Evolutionary conservation across 805 yeast species (phyloP).

Genomic region (Sugiyamaella qingdaonensis): DNA sequence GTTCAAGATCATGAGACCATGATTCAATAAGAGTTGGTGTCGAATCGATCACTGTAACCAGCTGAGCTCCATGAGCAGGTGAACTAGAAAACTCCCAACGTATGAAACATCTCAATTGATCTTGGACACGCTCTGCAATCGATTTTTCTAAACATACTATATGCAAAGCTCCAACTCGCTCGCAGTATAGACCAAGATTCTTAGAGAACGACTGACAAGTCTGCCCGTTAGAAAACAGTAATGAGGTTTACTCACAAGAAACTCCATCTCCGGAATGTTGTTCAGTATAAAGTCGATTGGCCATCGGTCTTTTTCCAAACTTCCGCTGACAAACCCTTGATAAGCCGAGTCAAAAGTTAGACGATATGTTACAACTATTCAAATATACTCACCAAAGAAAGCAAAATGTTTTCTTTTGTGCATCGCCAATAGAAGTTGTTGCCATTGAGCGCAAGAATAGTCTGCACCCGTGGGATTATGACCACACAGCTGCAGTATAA

Average conservation of each 20-base stretch:
- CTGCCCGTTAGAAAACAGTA: background rate
- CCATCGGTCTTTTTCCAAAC: conserved; percentile 73
- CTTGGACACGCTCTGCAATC: conserved; percentile 54
- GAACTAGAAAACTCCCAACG: conserved; percentile 88
- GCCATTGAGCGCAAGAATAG: conserved; percentile 81
- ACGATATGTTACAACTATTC: too few relatives aligned
- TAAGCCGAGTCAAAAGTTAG: conserved; percentile 72
- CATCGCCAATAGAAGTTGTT: conserved; percentile 54
- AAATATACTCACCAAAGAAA: conserved; percentile 38
- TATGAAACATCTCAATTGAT: conserved; percentile 70
- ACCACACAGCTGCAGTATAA: conserved; percentile 88
- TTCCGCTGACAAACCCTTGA: conserved; percentile 94
- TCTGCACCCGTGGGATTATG: conserved; percentile 97
- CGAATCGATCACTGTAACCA: conserved; percentile 69
- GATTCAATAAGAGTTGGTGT: conserved; percentile 59
- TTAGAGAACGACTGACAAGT: conserved; percentile 82
- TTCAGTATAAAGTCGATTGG: conserved; percentile 57
- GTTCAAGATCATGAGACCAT: conserved; percentile 78
- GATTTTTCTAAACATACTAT: conserved; percentile 43
- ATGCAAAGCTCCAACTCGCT: conserved; percentile 91
- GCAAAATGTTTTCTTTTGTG: conserved; percentile 63
- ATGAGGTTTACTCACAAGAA: conserved; percentile 51
- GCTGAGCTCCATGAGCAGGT: conserved; percentile 91
- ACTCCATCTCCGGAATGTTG: conserved; percentile 46
- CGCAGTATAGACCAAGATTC: conserved; percentile 95